Evolutionary conservation across 2,329 filamentous ascomycete genomes (phyloP).

Genomic region (Calycina herbarum): DNA sequence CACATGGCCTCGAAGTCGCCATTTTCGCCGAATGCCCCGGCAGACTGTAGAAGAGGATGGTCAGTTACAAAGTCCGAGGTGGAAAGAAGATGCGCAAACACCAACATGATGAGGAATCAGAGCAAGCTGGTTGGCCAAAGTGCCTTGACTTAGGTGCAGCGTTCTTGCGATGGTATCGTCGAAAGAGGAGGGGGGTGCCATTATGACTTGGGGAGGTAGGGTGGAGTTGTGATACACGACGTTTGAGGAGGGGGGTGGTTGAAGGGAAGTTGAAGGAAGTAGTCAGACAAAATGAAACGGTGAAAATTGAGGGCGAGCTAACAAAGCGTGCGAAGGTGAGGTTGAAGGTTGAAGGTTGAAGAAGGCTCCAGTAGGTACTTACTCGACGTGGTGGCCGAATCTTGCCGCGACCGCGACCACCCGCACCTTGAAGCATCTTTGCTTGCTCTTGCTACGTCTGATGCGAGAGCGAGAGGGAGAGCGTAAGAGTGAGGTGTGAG

Average conservation of each 20-base stretch:
- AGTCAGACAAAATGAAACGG: neutral
- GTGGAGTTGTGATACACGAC: neutral
- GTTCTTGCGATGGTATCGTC: neutral
- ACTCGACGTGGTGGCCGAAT: constrained; percentile 69
- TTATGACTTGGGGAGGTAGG: neutral
- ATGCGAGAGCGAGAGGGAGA: neutral
- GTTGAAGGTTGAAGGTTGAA: constrained; percentile 7
- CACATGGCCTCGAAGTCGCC: constrained; percentile 87
- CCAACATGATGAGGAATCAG: neutral
- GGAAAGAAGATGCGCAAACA: neutral
- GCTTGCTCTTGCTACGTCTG: neutral
- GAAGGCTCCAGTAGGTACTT: constrained; percentile 39
- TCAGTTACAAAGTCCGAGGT: constrained; percentile 3
- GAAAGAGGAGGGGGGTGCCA: neutral
- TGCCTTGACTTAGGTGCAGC: neutral
- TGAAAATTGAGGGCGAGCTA: neutral
- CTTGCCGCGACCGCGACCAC: constrained; percentile 55
- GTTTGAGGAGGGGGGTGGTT: neutral
- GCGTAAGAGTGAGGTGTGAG: neutral
- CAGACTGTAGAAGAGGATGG: constrained; percentile 34
- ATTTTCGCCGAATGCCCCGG: constrained; percentile 54
- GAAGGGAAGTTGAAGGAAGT: neutral
- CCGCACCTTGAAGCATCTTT: constrained; percentile 31
- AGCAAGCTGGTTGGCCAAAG: neutral
- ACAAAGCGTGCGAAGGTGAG: constrained; percentile 8